A percentile compares a stretch with the other conserved stretches of the same genome.
Conservation (phyloP, 805 yeast genomes). For the Ogataea ganodermae region DNA sequence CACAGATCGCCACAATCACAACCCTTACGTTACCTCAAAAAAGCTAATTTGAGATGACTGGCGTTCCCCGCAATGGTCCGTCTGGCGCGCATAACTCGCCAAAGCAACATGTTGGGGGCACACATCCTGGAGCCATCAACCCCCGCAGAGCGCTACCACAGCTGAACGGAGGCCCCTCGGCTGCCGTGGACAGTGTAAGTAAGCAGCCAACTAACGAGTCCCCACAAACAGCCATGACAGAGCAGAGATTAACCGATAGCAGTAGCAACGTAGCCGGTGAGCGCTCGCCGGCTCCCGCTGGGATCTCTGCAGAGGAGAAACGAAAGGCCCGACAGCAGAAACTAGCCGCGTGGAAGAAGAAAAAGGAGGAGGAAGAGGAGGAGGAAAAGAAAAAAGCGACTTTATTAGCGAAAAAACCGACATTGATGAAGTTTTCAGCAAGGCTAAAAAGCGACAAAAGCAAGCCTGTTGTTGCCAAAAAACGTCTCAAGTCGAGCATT, state of each 20-base stretch:
- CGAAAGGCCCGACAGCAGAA: constrained; percentile 49
- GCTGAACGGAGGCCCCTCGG: background rate
- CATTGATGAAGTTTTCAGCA: constrained; percentile 26
- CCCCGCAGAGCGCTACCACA: no score
- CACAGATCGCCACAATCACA: no score
- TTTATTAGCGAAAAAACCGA: constrained; percentile 12
- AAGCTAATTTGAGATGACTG: no score
- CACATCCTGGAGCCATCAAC: no score
- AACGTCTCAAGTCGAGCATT: constrained; percentile 5
- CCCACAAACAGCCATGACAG: background rate
- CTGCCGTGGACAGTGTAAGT: constrained; percentile 1
- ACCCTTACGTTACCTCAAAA: no score
- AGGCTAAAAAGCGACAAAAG: constrained; percentile 9
- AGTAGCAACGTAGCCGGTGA: constrained; percentile 2
- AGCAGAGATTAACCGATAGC: constrained; percentile 13
- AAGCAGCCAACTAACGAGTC: background rate
- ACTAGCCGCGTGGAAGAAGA: constrained; percentile 61
- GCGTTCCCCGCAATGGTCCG: no score
- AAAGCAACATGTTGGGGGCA: no score
- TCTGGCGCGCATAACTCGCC: no score
- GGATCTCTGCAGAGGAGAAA: constrained; percentile 34
- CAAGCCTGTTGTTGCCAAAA: background rate
- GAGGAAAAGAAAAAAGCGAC: background rate
- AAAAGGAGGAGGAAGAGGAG: constrained; percentile 41
- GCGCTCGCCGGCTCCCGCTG: background rate